phyloP scores from a whole-genome alignment of 331 rosid genomes.

The Erythrophleum ivorense region DNA sequence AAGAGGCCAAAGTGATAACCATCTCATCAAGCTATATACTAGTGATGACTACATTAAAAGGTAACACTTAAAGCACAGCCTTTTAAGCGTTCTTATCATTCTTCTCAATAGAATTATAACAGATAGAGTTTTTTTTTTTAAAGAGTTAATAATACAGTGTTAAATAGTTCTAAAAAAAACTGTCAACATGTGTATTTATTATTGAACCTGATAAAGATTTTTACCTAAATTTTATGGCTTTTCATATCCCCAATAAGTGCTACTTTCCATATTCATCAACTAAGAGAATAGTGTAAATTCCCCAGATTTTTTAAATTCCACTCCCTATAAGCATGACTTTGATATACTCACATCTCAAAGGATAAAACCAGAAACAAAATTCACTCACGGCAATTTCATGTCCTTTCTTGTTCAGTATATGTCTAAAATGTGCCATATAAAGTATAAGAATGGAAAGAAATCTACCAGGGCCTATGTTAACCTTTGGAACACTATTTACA shows the following conservation, averaged over 20 bases:
- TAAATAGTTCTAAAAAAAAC: too few relatives aligned
- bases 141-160: too few relatives aligned
- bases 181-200: neutral
- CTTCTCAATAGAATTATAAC: too few relatives aligned
- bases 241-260: neutral
- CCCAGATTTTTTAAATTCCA: constrained; percentile 9
- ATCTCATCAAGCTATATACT: too few relatives aligned
- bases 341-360: neutral
- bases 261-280: neutral
- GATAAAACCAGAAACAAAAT: constrained; percentile 29
- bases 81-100: too few relatives aligned
- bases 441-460: constrained; percentile 38
- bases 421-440: constrained; percentile 35
- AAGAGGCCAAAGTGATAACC: too few relatives aligned
- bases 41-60: too few relatives aligned
- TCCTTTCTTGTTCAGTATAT: constrained; percentile 36
- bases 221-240: neutral
- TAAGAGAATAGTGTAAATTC: neutral
- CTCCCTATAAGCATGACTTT: neutral
- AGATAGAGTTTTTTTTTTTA: too few relatives aligned
- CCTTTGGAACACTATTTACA: constrained; percentile 44
- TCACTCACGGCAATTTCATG: constrained; percentile 29
- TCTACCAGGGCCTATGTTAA: constrained; percentile 31
- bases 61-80: too few relatives aligned
- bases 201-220: neutral